Evolutionary conservation across 2,329 filamentous ascomycete genomes (phyloP).

Genomic region (Aspergillus glaucus): DNA sequence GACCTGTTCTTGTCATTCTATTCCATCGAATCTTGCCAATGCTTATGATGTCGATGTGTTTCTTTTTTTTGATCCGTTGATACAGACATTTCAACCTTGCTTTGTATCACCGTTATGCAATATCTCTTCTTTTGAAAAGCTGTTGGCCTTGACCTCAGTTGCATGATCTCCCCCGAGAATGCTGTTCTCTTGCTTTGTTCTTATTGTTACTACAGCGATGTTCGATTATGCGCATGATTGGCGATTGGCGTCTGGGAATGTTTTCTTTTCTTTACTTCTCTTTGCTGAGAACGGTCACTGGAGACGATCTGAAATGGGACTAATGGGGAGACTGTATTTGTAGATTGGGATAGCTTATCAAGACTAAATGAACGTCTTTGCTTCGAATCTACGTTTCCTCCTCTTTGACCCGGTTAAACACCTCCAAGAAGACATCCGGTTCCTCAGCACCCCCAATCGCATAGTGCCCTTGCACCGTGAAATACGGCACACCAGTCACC

Average conservation of each 20-base stretch:
- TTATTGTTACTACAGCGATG: not conserved
- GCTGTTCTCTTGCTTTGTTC: too few species aligned
- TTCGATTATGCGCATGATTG: not conserved
- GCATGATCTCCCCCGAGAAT: too few species aligned
- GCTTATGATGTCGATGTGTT: too few species aligned
- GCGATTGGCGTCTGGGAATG: not conserved
- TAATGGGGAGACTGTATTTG: not conserved
- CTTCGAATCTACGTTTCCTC: constrained; percentile 11
- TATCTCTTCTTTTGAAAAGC: not conserved
- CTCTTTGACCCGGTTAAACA: constrained; percentile 57
- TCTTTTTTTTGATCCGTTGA: too few species aligned
- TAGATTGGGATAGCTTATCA: not conserved
- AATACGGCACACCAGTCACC: constrained; percentile 67
- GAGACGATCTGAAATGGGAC: not conserved
- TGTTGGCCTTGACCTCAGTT: not conserved
- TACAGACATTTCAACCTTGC: not conserved
- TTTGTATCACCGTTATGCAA: not conserved
- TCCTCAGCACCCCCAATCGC: constrained; percentile 68
- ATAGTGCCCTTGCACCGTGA: constrained; percentile 62
- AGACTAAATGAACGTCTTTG: not conserved
- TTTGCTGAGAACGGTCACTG: not conserved
- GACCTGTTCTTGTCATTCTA: not conserved
- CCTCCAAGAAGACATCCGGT: constrained; percentile 57
- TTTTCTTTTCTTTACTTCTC: constrained; percentile 2
- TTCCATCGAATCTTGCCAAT: not conserved